Base-by-base conservation (phyloP, 306 rosid species). In the Trifolium repens region DNA sequence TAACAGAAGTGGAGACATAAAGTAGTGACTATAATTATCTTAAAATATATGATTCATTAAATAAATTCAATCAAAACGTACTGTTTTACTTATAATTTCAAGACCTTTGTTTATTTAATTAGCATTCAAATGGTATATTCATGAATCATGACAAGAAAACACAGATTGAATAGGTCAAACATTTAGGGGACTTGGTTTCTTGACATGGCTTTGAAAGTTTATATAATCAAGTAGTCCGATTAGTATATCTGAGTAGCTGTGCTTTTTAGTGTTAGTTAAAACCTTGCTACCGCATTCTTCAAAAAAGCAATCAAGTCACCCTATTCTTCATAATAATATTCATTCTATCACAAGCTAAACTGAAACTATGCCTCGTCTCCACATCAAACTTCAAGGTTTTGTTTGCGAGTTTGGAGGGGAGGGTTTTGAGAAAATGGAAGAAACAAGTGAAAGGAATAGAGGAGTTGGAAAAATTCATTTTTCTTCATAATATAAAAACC, bases 1-100 rank as follows among this genome's bases (percentile, higher is more conserved):
- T 68, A 66, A 79, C 68, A 76, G 75, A 73, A 34, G n/a, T 57
- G 55, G 39, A 40, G 75, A 53, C 44, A 67, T 55, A 58, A 68
- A 58, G 37, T 67, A 66, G 37, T 55, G 74, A 39, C 14, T 57
- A 37, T 65, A 72, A 34, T 64, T 55, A 65, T 64, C 27, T 59
- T 19, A 53, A 71, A 30, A 15, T 14, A 37, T n/a, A 22, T 65
- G 67, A 67, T 67, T 63, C 7, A 67, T 67, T 55, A 26, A 76
- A 44, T 39, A 52, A 52, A 65, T 53, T 46, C 14, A 75, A 35
- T 37, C 32, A 49, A 64, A 74, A 19, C 19, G 39, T 39, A 58
- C 43, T 43, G 58, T 24, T 73, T 24, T 37, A 39, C 54, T 22
- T 42, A 27, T 39, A 32, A 43, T 4, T 17, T 67, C 47, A 66